Evolutionary conservation across 176 grass and related monocot species (phyloP), one percentile per base, ranked within the genome.

Genomic region (Zea luxurians): DNA sequence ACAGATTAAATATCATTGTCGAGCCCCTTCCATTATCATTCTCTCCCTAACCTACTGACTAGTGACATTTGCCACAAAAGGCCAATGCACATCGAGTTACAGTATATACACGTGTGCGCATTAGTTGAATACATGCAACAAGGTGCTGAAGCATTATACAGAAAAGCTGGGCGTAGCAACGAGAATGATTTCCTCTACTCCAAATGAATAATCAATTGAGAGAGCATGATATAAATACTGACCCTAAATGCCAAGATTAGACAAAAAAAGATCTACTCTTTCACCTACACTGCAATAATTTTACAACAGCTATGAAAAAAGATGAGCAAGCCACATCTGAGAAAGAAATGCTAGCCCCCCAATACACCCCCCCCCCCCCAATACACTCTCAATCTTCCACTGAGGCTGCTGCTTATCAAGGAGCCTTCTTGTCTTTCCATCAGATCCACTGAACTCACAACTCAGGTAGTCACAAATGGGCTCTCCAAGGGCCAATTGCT

Each of bases 141-240:
- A 75, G 71, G 40, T 76, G 71, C 80, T 34, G 82, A 80, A 80
- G 76, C 77, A 80, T 88, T 84, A 88, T 70, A 80, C 81, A 69
- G 45, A 76, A 54, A 75, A 80, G 47, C 34, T 80, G 84, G 83
- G 71, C 84, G 60, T 81, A 89, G 72, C 80, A 81, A 84, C 66
- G 78, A 85, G 87, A 81, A 81, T 53, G 76, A 76, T 81, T 80
- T 71, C 65, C 78, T 60, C 77, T 81, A 80, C 82, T 84, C 72
- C 78, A 85, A 85, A 85, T 82, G 82, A 89, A 89, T 89, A 89
- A 89, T 78, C 78, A 89, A 78, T 85, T 81, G 61, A 72, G 87
- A 76, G 82, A 85, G 82, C 87, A 85, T 68, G 63, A 48, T 66
- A 69, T 78, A 74, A 78, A 89, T 81, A 81, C 78, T 81, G 82